These are phyloP conservation scores for Thyridium curvatum DNA, from an alignment of 2,329 filamentous ascomycete species.

Conservation along the genomic window DNA sequence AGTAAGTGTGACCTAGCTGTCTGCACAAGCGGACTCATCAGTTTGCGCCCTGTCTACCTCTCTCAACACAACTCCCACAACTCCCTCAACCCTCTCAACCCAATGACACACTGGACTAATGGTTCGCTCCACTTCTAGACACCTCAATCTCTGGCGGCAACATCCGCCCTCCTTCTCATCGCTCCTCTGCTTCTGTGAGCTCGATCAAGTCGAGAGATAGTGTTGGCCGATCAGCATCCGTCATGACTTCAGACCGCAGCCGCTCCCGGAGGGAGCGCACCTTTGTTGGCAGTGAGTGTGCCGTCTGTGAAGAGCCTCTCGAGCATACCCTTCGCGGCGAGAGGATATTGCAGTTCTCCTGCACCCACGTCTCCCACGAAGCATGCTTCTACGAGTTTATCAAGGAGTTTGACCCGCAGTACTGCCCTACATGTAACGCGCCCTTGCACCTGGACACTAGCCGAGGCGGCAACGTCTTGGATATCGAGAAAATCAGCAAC, in stretches of 20 bases:
- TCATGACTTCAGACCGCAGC: conserved; percentile 69
- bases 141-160: conserved; percentile 28
- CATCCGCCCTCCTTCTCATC: conserved; percentile 29
- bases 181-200: conserved; percentile 27
- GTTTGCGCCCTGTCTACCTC: neutral
- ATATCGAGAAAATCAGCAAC: conserved; percentile 91
- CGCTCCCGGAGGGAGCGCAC: conserved; percentile 83
- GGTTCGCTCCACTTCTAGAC: conserved; percentile 21
- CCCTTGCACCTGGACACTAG: conserved; percentile 89
- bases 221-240: conserved; percentile 39
- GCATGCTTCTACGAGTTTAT: conserved; percentile 99
- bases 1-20: conserved; percentile 16
- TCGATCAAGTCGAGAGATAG: conserved; percentile 29
- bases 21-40: no score
- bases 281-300: conserved; percentile 90
- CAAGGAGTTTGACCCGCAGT: conserved; percentile 86
- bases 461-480: conserved; percentile 84
- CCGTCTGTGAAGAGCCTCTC: conserved; percentile 92
- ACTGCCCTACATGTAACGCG: conserved; percentile 89
- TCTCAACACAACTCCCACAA: no score
- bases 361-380: conserved; percentile 94
- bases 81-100: no score
- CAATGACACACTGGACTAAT: no score
- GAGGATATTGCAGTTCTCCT: conserved; percentile 91
- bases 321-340: conserved; percentile 94